Conservation (phyloP, 129 eudicot genomes). For the Flaveria robusta region DNA sequence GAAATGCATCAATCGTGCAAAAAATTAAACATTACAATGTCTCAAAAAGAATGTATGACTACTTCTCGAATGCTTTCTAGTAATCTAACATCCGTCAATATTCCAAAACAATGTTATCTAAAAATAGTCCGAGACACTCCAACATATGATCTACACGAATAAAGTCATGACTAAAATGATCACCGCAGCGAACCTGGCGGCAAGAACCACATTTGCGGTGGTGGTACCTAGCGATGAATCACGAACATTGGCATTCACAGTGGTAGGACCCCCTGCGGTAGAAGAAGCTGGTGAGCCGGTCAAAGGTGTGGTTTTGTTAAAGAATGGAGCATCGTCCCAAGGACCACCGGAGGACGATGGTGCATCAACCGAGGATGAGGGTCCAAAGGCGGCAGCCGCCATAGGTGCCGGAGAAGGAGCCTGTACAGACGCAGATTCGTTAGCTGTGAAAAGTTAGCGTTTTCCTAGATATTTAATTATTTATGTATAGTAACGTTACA, state of each 20-base stretch:
- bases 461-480: neutral
- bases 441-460: neutral
- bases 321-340: constrained; percentile 34
- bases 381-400: constrained; percentile 3
- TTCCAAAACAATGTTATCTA: neutral
- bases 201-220: neutral
- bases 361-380: constrained; percentile 24
- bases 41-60: constrained; percentile 9
- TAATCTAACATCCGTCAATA: neutral
- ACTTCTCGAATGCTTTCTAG: constrained; percentile 20
- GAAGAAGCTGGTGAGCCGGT: constrained; percentile 34
- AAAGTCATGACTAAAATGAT: constrained; percentile 19
- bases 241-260: constrained; percentile 27
- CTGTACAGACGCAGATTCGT: constrained; percentile 11
- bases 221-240: constrained; percentile 28
- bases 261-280: neutral
- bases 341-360: constrained; percentile 28
- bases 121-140: neutral
- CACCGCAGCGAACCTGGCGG: neutral
- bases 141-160: constrained; percentile 32
- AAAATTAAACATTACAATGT: constrained; percentile 22
- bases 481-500: neutral
- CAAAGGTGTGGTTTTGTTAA: constrained; percentile 23
- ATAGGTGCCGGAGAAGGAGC: constrained; percentile 40
- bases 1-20: neutral